Evolutionary conservation across 2,329 filamentous ascomycete genomes (phyloP).

Genomic region (Fusarium dimerum): DNA sequence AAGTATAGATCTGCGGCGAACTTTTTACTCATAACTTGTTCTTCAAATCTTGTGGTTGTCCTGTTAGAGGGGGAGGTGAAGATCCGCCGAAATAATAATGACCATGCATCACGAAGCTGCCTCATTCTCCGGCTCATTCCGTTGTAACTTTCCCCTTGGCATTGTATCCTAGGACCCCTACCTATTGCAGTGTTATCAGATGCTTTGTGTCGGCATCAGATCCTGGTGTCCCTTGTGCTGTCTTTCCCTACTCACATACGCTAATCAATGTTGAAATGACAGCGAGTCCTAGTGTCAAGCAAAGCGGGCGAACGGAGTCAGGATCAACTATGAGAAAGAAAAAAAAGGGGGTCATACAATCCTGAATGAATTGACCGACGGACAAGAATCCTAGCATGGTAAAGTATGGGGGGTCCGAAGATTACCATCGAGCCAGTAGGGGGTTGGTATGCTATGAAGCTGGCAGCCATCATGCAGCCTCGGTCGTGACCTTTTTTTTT

Average conservation of each 20-base stretch:
- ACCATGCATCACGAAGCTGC: background rate
- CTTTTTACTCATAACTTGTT: background rate
- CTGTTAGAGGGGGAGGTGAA: too few species aligned
- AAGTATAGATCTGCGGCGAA: background rate
- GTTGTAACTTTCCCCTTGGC: background rate
- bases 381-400: background rate
- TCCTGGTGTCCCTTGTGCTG: too few species aligned
- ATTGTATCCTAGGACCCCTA: too few species aligned
- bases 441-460: background rate
- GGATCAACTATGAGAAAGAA: background rate
- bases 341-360: background rate
- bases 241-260: too few species aligned
- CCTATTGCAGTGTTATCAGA: too few species aligned
- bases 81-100: background rate
- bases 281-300: background rate
- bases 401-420: background rate
- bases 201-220: too few species aligned
- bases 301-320: background rate
- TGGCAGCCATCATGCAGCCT: slow-evolving; percentile 21
- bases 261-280: too few species aligned
- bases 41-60: too few species aligned
- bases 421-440: background rate
- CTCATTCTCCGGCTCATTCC: background rate
- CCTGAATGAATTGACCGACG: background rate
- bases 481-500: slow-evolving; percentile 36